Conservation (phyloP, 148 eudicot species). For the Selenicereus undatus region DNA sequence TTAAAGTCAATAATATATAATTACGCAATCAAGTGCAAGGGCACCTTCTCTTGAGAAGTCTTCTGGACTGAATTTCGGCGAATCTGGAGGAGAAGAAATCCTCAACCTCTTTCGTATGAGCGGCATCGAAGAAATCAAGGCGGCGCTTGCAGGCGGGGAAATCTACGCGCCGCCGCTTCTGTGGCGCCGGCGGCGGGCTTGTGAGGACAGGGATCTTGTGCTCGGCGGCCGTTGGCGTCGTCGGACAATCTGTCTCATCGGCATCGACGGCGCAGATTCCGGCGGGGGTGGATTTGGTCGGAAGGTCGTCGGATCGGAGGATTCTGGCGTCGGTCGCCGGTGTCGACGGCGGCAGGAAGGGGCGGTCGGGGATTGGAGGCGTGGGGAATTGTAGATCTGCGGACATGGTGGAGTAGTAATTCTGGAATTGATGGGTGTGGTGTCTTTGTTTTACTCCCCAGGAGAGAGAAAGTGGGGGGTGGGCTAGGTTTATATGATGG, state of each 20-base stretch:
- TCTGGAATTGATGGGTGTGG: no score
- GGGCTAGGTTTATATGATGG: slow-evolving; percentile 6
- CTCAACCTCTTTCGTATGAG: slow-evolving; percentile 16
- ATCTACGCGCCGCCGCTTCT: slow-evolving; percentile 16
- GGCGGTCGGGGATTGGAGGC: not conserved
- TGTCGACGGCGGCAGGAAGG: not conserved
- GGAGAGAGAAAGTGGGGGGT: not conserved
- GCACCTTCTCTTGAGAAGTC: slow-evolving; percentile 21
- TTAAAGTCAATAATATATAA: not conserved
- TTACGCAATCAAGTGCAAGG: slow-evolving; percentile 5
- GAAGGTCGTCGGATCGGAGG: not conserved
- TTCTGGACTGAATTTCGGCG: slow-evolving; percentile 20
- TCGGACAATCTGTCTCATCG: not conserved
- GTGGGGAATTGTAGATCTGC: slow-evolving; percentile 1
- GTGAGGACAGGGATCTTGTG: slow-evolving; percentile 22
- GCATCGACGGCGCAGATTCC: not conserved
- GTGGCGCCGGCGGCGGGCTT: slow-evolving; percentile 31
- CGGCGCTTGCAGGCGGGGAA: slow-evolving; percentile 24
- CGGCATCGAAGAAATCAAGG: slow-evolving; percentile 18
- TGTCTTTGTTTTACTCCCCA: no score
- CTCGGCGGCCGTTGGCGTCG: slow-evolving; percentile 24
- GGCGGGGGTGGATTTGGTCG: not conserved
- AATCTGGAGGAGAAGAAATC: slow-evolving; percentile 29
- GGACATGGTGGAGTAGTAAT: not conserved
- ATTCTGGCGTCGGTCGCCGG: not conserved